These are phyloP conservation scores for Sonneratia alba DNA, from an alignment of 345 rosid species.

Conservation along the genomic window DNA sequence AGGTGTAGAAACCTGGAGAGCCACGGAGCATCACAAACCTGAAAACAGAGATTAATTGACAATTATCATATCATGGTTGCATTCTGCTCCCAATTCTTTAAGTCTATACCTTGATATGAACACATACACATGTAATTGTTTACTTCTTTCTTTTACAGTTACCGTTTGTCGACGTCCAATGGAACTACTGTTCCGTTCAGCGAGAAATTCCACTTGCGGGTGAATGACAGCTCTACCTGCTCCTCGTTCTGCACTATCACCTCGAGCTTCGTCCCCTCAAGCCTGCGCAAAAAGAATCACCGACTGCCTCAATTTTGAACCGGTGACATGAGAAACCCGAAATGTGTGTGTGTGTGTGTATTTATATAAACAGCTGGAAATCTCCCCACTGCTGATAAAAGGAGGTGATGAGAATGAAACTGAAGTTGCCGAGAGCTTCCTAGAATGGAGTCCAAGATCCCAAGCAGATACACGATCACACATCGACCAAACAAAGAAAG, in stretches of 20 bases:
- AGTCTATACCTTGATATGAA: not conserved
- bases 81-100: not conserved
- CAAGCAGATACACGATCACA: no score
- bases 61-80: not conserved
- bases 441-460: no score
- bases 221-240: constrained; percentile 52
- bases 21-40: constrained; percentile 75
- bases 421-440: no score
- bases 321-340: not conserved
- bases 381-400: no score
- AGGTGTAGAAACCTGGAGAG: constrained; percentile 74
- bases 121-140: no score
- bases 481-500: no score
- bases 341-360: no score
- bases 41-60: not conserved
- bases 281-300: constrained; percentile 19
- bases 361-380: no score
- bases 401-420: no score
- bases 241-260: constrained; percentile 45
- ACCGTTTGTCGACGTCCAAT: constrained; percentile 62
- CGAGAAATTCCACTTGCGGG: constrained; percentile 43
- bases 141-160: not conserved
- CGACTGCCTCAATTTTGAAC: not conserved
- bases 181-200: constrained; percentile 38
- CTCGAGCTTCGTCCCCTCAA: constrained; percentile 24